A percentile compares a stretch with the other conserved stretches of the same genome.
phyloP scores from a whole-genome alignment of 306 rosid species.

The Cercis canadensis region DNA sequence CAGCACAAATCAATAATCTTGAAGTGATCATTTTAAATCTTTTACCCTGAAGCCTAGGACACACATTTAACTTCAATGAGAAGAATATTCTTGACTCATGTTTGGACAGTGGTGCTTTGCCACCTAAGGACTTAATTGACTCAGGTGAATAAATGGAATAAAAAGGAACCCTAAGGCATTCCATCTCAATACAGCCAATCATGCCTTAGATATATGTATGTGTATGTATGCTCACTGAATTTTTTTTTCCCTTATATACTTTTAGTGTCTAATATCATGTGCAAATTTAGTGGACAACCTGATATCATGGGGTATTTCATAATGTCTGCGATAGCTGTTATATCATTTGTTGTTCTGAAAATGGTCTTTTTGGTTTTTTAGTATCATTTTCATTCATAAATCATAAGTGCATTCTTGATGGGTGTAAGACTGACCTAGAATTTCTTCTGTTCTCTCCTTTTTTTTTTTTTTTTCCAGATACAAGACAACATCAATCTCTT shows the following conservation, averaged over 20 bases:
- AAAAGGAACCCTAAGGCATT: not conserved
- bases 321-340: constrained; percentile 9
- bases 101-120: not conserved
- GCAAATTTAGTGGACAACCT: constrained; percentile 24
- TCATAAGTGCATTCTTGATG: constrained; percentile 24
- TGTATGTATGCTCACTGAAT: not conserved
- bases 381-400: constrained; percentile 18
- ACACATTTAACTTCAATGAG: constrained; percentile 3
- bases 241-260: constrained; percentile 15
- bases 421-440: constrained; percentile 28
- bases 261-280: not conserved
- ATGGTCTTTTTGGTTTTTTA: constrained; percentile 1
- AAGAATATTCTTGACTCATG: constrained; percentile 17
- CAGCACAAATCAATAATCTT: constrained; percentile 5
- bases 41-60: constrained; percentile 16
- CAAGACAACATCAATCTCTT: constrained; percentile 84
- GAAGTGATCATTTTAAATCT: constrained; percentile 1
- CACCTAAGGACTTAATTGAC: not conserved
- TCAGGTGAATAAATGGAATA: not conserved
- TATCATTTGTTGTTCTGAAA: constrained; percentile 19
- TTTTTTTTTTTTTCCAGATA: constrained; percentile 62
- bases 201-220: not conserved
- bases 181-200: not conserved
- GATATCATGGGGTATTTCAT: constrained; percentile 19
- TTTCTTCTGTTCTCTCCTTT: constrained; percentile 21